These are phyloP conservation scores for Colletotrichum acutatum DNA, from an alignment of 2,329 filamentous ascomycete species.

Conservation along the genomic window DNA sequence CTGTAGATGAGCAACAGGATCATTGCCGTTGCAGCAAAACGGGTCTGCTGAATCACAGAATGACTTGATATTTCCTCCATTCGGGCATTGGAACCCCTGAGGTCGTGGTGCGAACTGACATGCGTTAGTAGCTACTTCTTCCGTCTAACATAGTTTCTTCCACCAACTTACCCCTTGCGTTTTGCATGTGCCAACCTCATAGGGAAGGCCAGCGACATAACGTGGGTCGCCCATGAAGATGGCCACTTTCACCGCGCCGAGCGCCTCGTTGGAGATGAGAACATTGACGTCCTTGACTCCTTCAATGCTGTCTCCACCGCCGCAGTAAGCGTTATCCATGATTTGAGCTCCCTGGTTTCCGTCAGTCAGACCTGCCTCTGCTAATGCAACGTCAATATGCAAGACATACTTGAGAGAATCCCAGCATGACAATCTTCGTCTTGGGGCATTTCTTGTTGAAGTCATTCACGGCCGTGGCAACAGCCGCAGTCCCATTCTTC, in stretches of 20 bases:
- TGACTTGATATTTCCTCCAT: conserved; percentile 64
- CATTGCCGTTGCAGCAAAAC: conserved; percentile 70
- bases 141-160: too few species aligned
- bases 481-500: conserved; percentile 66
- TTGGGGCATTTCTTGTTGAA: conserved; percentile 67
- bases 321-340: conserved; percentile 71
- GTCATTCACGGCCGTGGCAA: conserved; percentile 67
- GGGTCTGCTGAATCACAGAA: conserved; percentile 71
- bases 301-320: conserved; percentile 62
- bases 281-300: conserved; percentile 56
- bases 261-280: conserved; percentile 56
- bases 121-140: neutral
- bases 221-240: conserved; percentile 75
- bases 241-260: conserved; percentile 68
- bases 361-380: neutral
- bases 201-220: conserved; percentile 63
- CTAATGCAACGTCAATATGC: neutral
- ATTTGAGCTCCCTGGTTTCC: conserved; percentile 66
- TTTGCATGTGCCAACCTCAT: conserved; percentile 69
- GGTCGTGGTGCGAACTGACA: conserved; percentile 66
- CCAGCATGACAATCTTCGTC: conserved; percentile 68
- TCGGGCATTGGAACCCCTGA: conserved; percentile 63
- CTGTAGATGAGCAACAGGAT: conserved; percentile 59
- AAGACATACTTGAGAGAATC: conserved; percentile 67
- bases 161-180: conserved; percentile 62